Evolutionary conservation across 768 basidiomycete genomes (phyloP).

Genomic region (Dacryopinax spathularia): DNA sequence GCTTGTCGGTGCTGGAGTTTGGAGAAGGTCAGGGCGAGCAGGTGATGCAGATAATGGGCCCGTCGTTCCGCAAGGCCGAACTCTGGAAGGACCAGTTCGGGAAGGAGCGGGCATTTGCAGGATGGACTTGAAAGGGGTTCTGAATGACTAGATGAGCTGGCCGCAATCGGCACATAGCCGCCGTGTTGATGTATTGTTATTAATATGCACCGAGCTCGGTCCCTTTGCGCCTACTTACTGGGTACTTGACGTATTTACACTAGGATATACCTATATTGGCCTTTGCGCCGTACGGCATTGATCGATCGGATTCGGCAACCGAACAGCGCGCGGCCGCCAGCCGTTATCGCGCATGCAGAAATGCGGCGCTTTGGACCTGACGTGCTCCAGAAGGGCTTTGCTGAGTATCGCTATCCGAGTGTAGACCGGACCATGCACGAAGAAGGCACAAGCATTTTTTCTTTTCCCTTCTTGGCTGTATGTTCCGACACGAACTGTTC

Average conservation of each 20-base stretch:
- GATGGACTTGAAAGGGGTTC: constrained; percentile 9
- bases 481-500: neutral
- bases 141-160: too few species aligned
- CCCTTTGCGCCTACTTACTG: too few species aligned
- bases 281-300: neutral
- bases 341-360: neutral
- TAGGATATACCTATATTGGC: neutral
- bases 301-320: neutral
- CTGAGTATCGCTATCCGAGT: neutral
- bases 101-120: constrained; percentile 49
- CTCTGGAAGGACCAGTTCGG: constrained; percentile 76
- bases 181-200: too few species aligned
- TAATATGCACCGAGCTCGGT: too few species aligned
- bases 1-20: constrained; percentile 62
- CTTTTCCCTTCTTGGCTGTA: neutral
- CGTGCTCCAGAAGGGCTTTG: neutral
- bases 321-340: neutral
- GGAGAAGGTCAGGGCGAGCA: constrained; percentile 54
- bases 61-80: constrained; percentile 21
- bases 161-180: too few species aligned
- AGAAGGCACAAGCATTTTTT: neutral
- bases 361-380: neutral
- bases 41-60: constrained; percentile 44
- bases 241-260: too few species aligned
- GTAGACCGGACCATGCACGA: neutral